A percentile compares a stretch with the other conserved stretches of the same genome.
phyloP scores from a whole-genome alignment of 1,284 basidiomycete species.

The Crepidotus sp. region DNA sequence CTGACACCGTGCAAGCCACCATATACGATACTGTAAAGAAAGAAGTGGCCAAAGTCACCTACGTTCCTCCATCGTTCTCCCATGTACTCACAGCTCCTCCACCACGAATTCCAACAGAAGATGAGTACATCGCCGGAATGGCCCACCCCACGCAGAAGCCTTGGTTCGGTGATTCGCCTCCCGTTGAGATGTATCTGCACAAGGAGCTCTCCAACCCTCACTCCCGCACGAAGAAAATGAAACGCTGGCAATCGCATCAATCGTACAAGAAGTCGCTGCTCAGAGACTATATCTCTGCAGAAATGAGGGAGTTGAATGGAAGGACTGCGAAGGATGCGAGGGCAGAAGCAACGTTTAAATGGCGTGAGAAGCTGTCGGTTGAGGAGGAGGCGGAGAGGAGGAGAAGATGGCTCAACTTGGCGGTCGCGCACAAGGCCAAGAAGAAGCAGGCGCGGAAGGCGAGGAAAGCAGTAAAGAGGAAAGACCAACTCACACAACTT shows the following conservation, averaged over 20 bases:
- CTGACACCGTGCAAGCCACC: constrained; percentile 23
- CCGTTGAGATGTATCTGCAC: constrained; percentile 55
- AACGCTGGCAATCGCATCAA: constrained; percentile 56
- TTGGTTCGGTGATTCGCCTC: constrained; percentile 40
- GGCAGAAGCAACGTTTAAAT: constrained; percentile 67
- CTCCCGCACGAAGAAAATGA: constrained; percentile 69
- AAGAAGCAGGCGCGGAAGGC: constrained; percentile 48
- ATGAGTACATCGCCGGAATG: constrained; percentile 50
- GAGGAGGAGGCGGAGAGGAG: constrained; percentile 53
- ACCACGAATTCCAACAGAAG: constrained; percentile 40
- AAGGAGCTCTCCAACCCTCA: constrained; percentile 73
- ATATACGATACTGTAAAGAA: constrained; percentile 51
- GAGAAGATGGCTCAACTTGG: constrained; percentile 43
- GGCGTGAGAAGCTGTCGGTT: constrained; percentile 48
- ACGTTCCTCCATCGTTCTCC: constrained; percentile 48
- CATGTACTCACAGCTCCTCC: constrained; percentile 29
- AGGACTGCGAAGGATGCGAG: constrained; percentile 30
- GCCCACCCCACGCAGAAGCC: constrained; percentile 35
- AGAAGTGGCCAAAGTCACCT: constrained; percentile 56
- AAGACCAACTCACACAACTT: constrained; percentile 52
- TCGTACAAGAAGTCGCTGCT: constrained; percentile 40
- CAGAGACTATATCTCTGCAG: constrained; percentile 43
- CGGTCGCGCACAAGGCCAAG: constrained; percentile 32
- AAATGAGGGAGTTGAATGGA: constrained; percentile 25
- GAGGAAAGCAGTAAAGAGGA: constrained; percentile 52